Conservation (phyloP, 192 early-diverging fungal species). For the Geranomyces variabilis region DNA sequence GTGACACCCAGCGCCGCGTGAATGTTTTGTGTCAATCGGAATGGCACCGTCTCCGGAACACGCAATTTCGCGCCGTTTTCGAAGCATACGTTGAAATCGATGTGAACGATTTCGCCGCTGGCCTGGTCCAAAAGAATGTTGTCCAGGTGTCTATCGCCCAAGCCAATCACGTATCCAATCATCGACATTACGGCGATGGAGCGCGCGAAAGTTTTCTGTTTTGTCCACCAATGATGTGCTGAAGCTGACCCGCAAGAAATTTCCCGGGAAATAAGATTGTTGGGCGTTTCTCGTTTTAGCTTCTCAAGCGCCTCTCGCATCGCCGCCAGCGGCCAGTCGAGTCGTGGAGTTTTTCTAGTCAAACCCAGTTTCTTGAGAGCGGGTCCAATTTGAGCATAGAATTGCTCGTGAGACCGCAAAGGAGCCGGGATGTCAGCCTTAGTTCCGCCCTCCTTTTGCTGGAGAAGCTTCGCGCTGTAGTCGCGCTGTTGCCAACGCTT, state of each 20-base stretch:
- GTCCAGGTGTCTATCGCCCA: slow-evolving; percentile 77
- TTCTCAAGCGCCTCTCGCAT: slow-evolving; percentile 63
- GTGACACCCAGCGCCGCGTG: slow-evolving; percentile 40
- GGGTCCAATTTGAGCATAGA: slow-evolving; percentile 41
- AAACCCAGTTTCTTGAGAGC: slow-evolving; percentile 62
- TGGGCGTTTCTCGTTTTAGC: slow-evolving; percentile 66
- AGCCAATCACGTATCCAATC: slow-evolving; percentile 66
- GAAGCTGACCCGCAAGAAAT: slow-evolving; percentile 60
- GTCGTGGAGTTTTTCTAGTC: slow-evolving; percentile 54
- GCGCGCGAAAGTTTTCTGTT: slow-evolving; percentile 44
- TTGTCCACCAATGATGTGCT: slow-evolving; percentile 43
- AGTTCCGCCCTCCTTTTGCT: slow-evolving; percentile 47
- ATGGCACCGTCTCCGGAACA: slow-evolving; percentile 76
- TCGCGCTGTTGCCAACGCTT: slow-evolving; percentile 78
- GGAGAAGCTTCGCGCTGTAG: slow-evolving; percentile 59
- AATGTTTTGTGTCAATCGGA: slow-evolving; percentile 67
- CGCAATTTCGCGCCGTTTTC: slow-evolving; percentile 66
- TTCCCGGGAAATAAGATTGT: slow-evolving; percentile 66
- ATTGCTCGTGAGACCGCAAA: slow-evolving; percentile 51
- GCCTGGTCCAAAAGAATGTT: slow-evolving; percentile 64
- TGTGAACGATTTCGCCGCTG: slow-evolving; percentile 63
- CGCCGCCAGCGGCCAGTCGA: slow-evolving; percentile 70
- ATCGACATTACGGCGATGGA: slow-evolving; percentile 67
- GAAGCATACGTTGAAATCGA: slow-evolving; percentile 80
- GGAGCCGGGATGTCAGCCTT: slow-evolving; percentile 35